Base-by-base conservation (phyloP, 2,329 filamentous ascomycete species). In the Helotiales sp. region DNA sequence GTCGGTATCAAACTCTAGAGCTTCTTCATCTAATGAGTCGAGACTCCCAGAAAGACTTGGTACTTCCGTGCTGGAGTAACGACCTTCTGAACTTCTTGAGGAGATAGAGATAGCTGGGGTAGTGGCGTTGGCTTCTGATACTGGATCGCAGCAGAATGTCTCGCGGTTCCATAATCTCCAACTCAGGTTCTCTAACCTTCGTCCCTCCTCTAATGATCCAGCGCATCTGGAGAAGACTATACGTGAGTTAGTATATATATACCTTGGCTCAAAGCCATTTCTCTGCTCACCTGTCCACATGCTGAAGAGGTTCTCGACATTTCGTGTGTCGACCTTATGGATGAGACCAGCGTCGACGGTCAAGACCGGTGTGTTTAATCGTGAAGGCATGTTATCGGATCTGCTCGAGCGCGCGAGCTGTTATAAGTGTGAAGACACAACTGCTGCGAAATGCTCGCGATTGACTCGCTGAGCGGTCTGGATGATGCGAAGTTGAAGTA, bases 151-250 rank as follows among this genome's bases (percentile, higher is more conserved):
- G 81, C 94, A 97, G 75, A 97, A 93, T 11, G 92, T 95, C 78
- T 98, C 94, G 75, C 93, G 87, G 75, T 93, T 96, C 95, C 94
- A 98, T 69, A 98, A 83, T 75, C 96, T 86, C 96, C 96, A 98
- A 78, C 92, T 96, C 70, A 99, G 84, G 82, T 99, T 98, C 79
- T 98, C 96, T 78, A 97, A 84, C 76, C 96, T 87, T 77, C 93
- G 89, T 65, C 96, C 96, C 80, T 98, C 92, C 78, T 97, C 93
- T 78, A 98, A 91, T 61, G 94, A 96, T 77, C 96, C 93, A 77
- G 93, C 93, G 80, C 95, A 97, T 81, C 93, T 93, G 61, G 93
- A 95, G 78, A 98, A 97, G 68, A 98, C 93, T 96, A 77, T 49
- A 68, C 13, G 28, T 15, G 24, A 13, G 34, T 34, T 59, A 66